Conservation (phyloP, 495 filamentous ascomycete species). For the Penicillium egyptiacum region DNA sequence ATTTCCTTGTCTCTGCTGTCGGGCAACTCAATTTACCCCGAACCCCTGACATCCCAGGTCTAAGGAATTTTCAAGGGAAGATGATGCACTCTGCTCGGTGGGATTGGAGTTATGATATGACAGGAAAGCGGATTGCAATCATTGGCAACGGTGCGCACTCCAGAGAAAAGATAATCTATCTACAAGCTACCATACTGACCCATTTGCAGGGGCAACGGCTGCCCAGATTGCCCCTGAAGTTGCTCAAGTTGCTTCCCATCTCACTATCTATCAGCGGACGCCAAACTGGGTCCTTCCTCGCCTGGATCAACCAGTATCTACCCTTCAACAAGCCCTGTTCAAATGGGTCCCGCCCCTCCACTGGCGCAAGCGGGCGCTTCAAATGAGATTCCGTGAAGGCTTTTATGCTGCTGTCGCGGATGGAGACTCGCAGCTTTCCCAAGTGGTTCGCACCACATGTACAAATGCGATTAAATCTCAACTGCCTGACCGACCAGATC, state of each 20-base stretch:
- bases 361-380: slow-evolving; percentile 44
- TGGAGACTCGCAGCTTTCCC: slow-evolving; percentile 31
- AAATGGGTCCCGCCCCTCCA: slow-evolving; percentile 48
- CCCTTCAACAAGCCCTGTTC: slow-evolving; percentile 35
- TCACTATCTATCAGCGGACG: slow-evolving; percentile 66
- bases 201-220: slow-evolving; percentile 61
- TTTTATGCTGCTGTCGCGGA: slow-evolving; percentile 43
- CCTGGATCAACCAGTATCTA: slow-evolving; percentile 39
- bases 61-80: slow-evolving; percentile 55
- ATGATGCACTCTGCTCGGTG: slow-evolving; percentile 58
- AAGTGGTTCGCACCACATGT: slow-evolving; percentile 32
- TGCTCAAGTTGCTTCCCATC: slow-evolving; percentile 51
- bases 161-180: neutral
- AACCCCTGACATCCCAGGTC: slow-evolving; percentile 58
- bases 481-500: slow-evolving; percentile 40
- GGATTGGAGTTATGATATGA: slow-evolving; percentile 48
- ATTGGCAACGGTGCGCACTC: slow-evolving; percentile 51
- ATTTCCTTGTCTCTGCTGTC: slow-evolving; percentile 64
- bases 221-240: slow-evolving; percentile 71
- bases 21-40: slow-evolving; percentile 62
- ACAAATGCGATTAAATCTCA: slow-evolving; percentile 32
- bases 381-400: slow-evolving; percentile 50
- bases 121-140: slow-evolving; percentile 52
- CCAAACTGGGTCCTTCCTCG: slow-evolving; percentile 66
- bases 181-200: slow-evolving; percentile 25